A percentile compares a stretch with the other conserved stretches of the same genome.
Evolutionary conservation across 2,329 filamentous ascomycete genomes (phyloP).

Genomic region (Claviceps pusilla): DNA sequence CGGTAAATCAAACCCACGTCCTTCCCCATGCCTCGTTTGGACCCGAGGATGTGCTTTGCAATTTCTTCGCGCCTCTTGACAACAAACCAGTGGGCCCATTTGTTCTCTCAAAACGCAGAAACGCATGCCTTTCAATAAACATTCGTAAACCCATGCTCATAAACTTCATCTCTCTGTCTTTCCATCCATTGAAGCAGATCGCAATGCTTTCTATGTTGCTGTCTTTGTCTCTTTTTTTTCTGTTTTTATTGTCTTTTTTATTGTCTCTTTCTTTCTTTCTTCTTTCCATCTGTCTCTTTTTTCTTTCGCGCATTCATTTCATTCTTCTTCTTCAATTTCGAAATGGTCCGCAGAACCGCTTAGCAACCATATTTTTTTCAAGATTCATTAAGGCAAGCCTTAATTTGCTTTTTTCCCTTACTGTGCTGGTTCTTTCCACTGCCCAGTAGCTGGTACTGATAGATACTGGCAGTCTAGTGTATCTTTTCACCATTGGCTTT

Average conservation of each 20-base stretch:
- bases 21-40: background rate
- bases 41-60: background rate
- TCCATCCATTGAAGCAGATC: background rate
- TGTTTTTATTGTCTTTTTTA: background rate
- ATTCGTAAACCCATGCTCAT: conserved; percentile 1
- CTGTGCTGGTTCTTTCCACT: background rate
- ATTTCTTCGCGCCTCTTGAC: background rate
- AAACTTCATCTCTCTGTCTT: background rate
- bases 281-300: background rate
- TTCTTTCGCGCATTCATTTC: background rate
- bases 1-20: background rate
- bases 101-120: background rate
- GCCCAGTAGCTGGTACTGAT: background rate
- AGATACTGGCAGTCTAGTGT: conserved; percentile 7
- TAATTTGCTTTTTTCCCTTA: background rate
- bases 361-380: background rate
- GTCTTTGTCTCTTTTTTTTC: background rate
- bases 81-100: background rate
- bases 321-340: background rate
- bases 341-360: background rate
- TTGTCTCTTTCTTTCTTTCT: background rate
- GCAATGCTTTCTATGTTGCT: background rate
- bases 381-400: background rate
- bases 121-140: background rate
- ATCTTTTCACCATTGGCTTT: conserved; percentile 27